Evolutionary conservation across 192 early-diverging fungal species (phyloP).

Genomic region (Entomortierella chlamydospora): DNA sequence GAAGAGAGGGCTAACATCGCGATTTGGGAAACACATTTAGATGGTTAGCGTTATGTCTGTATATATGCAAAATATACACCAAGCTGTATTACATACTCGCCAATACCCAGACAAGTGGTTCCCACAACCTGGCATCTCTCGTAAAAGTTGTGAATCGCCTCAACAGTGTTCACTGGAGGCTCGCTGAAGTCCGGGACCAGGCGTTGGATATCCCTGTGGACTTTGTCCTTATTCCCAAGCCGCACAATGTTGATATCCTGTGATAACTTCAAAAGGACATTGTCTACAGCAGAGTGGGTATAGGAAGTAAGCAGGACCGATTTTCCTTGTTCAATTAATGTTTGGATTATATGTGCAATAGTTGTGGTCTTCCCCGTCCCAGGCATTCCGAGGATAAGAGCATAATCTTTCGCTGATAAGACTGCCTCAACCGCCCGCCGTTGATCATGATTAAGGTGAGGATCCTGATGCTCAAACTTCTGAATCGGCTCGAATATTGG

Average conservation of each 20-base stretch:
- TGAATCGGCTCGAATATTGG: constrained; percentile 67
- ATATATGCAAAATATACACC: too few relatives aligned
- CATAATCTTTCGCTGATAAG: constrained; percentile 85
- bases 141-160: constrained; percentile 72
- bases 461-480: constrained; percentile 3
- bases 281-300: constrained; percentile 94
- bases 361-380: constrained; percentile 97
- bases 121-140: constrained; percentile 76
- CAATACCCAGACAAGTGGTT: constrained; percentile 90
- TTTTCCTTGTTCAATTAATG: constrained; percentile 75
- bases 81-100: constrained; percentile 69
- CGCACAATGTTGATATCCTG: constrained; percentile 77
- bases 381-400: constrained; percentile 95
- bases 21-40: background rate
- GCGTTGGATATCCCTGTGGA: constrained; percentile 36
- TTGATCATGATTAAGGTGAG: constrained; percentile 80
- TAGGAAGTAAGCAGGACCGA: constrained; percentile 89
- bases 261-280: constrained; percentile 89
- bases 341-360: constrained; percentile 80
- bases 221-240: constrained; percentile 75
- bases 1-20: constrained; percentile 71
- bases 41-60: background rate
- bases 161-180: constrained; percentile 63
- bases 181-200: constrained; percentile 25
- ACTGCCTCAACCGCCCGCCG: constrained; percentile 74